Percentiles rank a stretch among this genome's conserved stretches.
Evolutionary conservation across 139 green algal species (phyloP).

Genomic region (Auxenochlorella pyrenoidosa): DNA sequence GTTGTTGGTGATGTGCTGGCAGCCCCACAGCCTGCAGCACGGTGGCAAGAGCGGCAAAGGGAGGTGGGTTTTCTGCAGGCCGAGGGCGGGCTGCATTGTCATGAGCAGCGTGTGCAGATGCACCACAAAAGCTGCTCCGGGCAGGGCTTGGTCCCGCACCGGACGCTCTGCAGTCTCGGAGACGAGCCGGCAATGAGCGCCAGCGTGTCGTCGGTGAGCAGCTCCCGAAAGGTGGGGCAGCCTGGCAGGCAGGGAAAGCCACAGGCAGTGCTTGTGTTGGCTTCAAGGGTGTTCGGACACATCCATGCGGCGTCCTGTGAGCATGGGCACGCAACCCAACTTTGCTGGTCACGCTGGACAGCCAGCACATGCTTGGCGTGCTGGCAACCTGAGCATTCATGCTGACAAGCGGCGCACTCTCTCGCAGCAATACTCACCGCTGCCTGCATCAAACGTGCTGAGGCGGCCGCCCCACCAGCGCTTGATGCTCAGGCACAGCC

Average conservation of each 20-base stretch:
- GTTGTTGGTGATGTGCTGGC: constrained; percentile 7
- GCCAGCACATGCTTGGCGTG: too few relatives aligned
- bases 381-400: too few relatives aligned
- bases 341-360: too few relatives aligned
- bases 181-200: not conserved
- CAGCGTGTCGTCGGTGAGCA: constrained; percentile 2
- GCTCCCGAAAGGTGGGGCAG: not conserved
- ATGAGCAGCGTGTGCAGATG: not conserved
- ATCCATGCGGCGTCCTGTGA: too few relatives aligned
- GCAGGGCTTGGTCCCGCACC: not conserved
- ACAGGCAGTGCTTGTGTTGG: too few relatives aligned
- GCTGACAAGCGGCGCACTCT: too few relatives aligned
- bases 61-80: too few relatives aligned
- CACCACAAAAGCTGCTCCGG: not conserved
- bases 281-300: too few relatives aligned
- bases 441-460: not conserved
- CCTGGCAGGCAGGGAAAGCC: not conserved
- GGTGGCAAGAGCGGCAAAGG: too few relatives aligned
- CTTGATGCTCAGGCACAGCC: constrained; percentile 1
- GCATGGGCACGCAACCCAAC: too few relatives aligned
- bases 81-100: not conserved
- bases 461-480: not conserved
- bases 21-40: not conserved
- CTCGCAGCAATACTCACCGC: not conserved
- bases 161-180: not conserved